Evolutionary conservation across 176 grass and related monocot genomes (phyloP).

Genomic region (Miscanthus lutarioriparius): DNA sequence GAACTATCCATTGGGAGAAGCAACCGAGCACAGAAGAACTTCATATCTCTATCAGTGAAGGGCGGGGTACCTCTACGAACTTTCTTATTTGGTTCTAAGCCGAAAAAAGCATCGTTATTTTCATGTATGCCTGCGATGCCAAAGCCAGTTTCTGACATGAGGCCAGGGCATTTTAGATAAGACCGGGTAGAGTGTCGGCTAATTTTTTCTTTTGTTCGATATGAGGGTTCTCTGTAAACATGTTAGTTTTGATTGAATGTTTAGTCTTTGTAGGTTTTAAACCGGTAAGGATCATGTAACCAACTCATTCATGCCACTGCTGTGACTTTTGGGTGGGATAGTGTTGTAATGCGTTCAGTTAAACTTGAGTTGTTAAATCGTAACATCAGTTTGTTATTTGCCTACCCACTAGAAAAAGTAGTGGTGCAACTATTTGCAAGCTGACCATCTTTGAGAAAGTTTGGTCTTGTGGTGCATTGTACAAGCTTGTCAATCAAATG

Average conservation of each 20-base stretch:
- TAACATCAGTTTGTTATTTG: slow-evolving; percentile 17
- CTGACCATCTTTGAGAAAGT: slow-evolving; percentile 28
- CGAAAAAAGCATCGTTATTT: slow-evolving; percentile 63
- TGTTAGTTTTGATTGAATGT: slow-evolving; percentile 22
- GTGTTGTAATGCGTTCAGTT: slow-evolving; percentile 17
- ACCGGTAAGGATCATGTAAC: slow-evolving; percentile 31
- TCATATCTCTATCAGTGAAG: slow-evolving; percentile 50
- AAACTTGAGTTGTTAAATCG: background rate
- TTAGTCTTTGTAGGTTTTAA: slow-evolving; percentile 32
- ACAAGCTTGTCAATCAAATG: slow-evolving; percentile 25
- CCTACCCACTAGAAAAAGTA: slow-evolving; percentile 48
- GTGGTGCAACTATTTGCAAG: slow-evolving; percentile 33
- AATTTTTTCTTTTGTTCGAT: slow-evolving; percentile 12
- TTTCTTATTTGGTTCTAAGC: slow-evolving; percentile 70
- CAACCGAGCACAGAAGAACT: slow-evolving; percentile 45
- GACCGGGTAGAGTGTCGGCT: slow-evolving; percentile 34
- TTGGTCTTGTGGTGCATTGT: slow-evolving; percentile 33
- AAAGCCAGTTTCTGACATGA: slow-evolving; percentile 60
- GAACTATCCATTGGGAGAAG: slow-evolving; percentile 47
- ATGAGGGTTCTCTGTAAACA: background rate
- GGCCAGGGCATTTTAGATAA: slow-evolving; percentile 48
- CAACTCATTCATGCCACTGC: slow-evolving; percentile 2
- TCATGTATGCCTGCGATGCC: slow-evolving; percentile 64
- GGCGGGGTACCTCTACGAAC: slow-evolving; percentile 59
- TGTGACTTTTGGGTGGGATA: background rate